phyloP scores from a whole-genome alignment of 129 eudicot species.

The Tagetes erecta region DNA sequence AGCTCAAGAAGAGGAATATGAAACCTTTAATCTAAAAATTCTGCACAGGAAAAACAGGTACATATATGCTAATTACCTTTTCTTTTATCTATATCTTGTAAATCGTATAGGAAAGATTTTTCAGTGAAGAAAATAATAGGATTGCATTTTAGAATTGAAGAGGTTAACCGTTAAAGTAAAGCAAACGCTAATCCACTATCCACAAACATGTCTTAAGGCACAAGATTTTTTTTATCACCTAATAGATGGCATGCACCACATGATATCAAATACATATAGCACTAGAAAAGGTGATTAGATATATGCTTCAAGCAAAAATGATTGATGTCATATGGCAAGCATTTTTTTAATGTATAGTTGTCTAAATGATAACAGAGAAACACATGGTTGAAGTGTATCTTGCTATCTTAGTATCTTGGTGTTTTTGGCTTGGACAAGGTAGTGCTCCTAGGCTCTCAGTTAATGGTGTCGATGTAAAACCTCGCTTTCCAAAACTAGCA shows the following conservation, averaged over 20 bases:
- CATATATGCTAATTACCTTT: background rate
- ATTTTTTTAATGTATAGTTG: background rate
- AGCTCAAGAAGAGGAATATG: slow-evolving; percentile 98
- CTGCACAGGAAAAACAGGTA: slow-evolving; percentile 98
- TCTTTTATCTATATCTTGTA: slow-evolving; percentile 18
- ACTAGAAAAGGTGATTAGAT: background rate
- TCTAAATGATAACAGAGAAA: background rate
- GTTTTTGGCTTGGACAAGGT: slow-evolving; percentile 11
- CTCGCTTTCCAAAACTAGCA: background rate
- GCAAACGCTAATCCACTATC: background rate
- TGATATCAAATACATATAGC: slow-evolving; percentile 4
- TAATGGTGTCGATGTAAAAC: background rate
- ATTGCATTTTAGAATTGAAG: background rate
- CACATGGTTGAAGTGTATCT: background rate
- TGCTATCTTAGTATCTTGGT: background rate
- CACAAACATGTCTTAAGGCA: slow-evolving; percentile 1
- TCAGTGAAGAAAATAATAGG: background rate
- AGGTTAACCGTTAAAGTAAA: background rate
- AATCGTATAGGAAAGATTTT: background rate
- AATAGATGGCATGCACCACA: background rate
- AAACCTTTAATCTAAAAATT: slow-evolving; percentile 88
- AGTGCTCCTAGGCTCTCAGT: background rate
- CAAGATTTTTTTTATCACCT: background rate
- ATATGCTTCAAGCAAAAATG: background rate
- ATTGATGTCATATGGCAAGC: background rate